Base-by-base conservation (phyloP, 306 rosid species). In the Arachis stenosperma region DNA sequence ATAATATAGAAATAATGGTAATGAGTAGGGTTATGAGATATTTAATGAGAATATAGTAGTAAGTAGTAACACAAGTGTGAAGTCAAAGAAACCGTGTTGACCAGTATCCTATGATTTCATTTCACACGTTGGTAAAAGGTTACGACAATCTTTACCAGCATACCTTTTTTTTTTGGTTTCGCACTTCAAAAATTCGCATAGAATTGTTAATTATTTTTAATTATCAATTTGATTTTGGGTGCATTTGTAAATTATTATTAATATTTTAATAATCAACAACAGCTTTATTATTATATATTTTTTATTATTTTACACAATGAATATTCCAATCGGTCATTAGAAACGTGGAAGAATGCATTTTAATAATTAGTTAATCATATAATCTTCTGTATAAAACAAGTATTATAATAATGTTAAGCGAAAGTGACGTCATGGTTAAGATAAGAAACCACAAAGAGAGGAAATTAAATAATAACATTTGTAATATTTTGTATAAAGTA, bases 61-160 rank as follows among this genome's bases (percentile, higher is more conserved):
- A 6, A 48, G n/a, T 14, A 4, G n/a, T 48, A 48, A 9, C 13
- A 10, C 17, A 47, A 7, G 12, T 22, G 33, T 71, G 62, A 42
- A 14, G 52, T 30, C 29, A 55, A 46, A 14, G 17, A 75, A 84
- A 81, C 78, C 88, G 88, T 48, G 88, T 81, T 83, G 86, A 71
- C 42, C 72, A 33, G 37, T 33, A 33, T 2, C 37, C 37, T 33
- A 33, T 33, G 37, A 33, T 33, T 33, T 68, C 71, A 7, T 22
- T 52, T 9, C 57, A 52, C 57, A n/a, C 29, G 59, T 37, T 48
- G 37, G 71, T 55, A 53, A 33, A 33, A 33, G 37, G 37, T 33
- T 33, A 33, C 62, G 33, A 59, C 76, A 17, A 42, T 27, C 15
- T 33, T 41, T 50, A 11, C 46, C 58, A 52, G 14, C 56, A 55